Evolutionary conservation across 768 basidiomycete species (phyloP).

Genomic region (Phlebiopsis gigantea): DNA sequence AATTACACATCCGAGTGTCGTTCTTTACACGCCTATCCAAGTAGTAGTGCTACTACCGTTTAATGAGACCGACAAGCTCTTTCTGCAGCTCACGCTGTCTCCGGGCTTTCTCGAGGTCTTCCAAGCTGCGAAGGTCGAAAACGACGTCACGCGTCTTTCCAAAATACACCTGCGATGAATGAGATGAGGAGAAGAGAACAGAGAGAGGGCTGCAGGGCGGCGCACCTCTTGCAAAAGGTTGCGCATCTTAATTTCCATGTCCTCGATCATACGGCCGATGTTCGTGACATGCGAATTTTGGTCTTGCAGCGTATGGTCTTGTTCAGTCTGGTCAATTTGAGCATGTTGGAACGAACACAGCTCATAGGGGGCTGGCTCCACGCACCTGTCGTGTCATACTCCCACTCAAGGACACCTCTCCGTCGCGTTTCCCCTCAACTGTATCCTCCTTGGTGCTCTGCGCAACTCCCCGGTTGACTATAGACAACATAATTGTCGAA

Average conservation of each 20-base stretch:
- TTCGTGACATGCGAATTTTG: conserved; percentile 85
- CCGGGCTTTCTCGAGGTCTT: conserved; percentile 77
- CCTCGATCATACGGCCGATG: conserved; percentile 94
- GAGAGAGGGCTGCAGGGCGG: background rate
- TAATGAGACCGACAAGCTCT: conserved; percentile 85
- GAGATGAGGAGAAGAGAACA: background rate
- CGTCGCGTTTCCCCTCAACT: conserved; percentile 52
- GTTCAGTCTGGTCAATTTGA: conserved; percentile 55
- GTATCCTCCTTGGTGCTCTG: conserved; percentile 39
- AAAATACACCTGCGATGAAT: conserved; percentile 68
- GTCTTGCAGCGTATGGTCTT: conserved; percentile 80
- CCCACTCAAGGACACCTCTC: conserved; percentile 82
- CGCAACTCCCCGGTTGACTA: conserved; percentile 34
- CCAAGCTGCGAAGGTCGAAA: conserved; percentile 83
- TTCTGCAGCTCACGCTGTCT: conserved; percentile 84
- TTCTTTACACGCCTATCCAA: too few relatives aligned
- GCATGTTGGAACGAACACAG: conserved; percentile 8
- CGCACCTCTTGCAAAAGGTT: conserved; percentile 84
- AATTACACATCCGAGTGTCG: background rate
- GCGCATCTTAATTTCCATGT: conserved; percentile 99
- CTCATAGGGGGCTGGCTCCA: conserved; percentile 12
- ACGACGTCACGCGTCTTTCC: conserved; percentile 96
- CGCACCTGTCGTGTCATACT: conserved; percentile 96
- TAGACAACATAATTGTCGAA: conserved; percentile 93
- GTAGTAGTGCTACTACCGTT: conserved; percentile 48